Evolutionary conservation across 2,329 filamentous ascomycete species (phyloP).

Genomic region (Fusarium albosuccineum): DNA sequence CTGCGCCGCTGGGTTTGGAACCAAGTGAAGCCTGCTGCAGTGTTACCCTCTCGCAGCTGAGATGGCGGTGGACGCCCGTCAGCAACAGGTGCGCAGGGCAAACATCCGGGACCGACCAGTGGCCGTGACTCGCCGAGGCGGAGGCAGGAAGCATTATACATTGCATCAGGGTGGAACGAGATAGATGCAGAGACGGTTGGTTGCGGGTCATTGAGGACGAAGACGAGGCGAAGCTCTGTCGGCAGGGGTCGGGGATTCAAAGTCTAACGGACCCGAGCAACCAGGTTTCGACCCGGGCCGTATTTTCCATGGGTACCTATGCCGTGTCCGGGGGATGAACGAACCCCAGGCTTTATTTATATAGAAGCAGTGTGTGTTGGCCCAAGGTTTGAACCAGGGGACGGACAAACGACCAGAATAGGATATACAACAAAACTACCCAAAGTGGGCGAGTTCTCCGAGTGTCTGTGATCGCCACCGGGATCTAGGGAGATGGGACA

Average conservation of each 20-base stretch:
- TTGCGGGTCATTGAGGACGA: slow-evolving; percentile 6
- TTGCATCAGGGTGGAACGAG: slow-evolving; percentile 9
- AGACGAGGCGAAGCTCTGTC: slow-evolving; percentile 1
- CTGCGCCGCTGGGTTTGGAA: slow-evolving; percentile 7
- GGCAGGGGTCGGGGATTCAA: slow-evolving; percentile 1
- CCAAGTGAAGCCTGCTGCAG: slow-evolving; percentile 30
- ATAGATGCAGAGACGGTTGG: slow-evolving; percentile 11
- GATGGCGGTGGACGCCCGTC: slow-evolving; percentile 18
- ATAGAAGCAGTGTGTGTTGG: slow-evolving; percentile 29
- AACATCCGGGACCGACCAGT: slow-evolving; percentile 20
- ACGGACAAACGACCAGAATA: slow-evolving; percentile 21
- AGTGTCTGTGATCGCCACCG: slow-evolving; percentile 20
- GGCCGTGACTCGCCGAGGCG: slow-evolving; percentile 8
- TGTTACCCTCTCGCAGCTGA: slow-evolving; percentile 27
- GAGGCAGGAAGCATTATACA: slow-evolving; percentile 11
- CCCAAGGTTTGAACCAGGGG: slow-evolving; percentile 22
- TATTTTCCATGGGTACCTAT: slow-evolving; percentile 28
- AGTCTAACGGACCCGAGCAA: slow-evolving; percentile 1
- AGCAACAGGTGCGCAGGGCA: slow-evolving; percentile 16
- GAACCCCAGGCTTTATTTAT: slow-evolving; percentile 30
- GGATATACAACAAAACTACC: slow-evolving; percentile 26
- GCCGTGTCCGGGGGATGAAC: slow-evolving; percentile 19
- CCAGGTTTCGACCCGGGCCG: slow-evolving; percentile 6
- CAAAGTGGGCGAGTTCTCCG: slow-evolving; percentile 25
- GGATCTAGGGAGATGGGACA: slow-evolving; percentile 10